Percentiles rank a stretch among this genome's conserved stretches.
These are phyloP conservation scores for Nicotiana tomentosiformis DNA, from an alignment of 257 asterid genomes.

Conservation along the genomic window DNA sequence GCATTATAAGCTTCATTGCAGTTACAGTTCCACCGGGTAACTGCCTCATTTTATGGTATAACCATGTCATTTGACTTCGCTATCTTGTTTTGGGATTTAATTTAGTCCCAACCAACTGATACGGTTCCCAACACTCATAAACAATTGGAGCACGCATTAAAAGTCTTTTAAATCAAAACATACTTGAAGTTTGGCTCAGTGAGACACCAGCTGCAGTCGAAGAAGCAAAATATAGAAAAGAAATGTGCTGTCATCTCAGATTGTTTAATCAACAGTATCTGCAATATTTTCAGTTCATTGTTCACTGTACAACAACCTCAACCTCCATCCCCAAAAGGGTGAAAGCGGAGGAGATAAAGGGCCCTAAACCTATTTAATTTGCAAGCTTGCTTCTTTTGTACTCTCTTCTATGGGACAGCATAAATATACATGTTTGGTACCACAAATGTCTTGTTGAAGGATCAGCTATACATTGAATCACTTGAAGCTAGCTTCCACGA, in stretches of 20 bases:
- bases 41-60: neutral
- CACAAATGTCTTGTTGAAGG: conserved; percentile 29
- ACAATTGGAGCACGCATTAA: neutral
- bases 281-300: conserved; percentile 6
- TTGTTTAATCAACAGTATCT: conserved; percentile 6
- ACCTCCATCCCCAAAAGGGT: neutral
- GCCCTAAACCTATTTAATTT: conserved; percentile 33
- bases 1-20: too few relatives aligned
- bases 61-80: neutral
- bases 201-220: neutral
- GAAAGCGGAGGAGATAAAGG: conserved; percentile 12
- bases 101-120: neutral
- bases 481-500: conserved; percentile 30
- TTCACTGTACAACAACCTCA: conserved; percentile 13
- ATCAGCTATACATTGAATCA: conserved; percentile 44
- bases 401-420: conserved; percentile 38
- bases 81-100: neutral
- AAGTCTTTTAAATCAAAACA: neutral
- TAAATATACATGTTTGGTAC: conserved; percentile 45
- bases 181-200: neutral
- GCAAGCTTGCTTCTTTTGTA: conserved; percentile 29
- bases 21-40: too few relatives aligned
- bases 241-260: conserved; percentile 4
- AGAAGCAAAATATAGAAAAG: neutral
- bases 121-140: neutral